Percentiles rank a stretch among this genome's conserved stretches.
These are phyloP conservation scores for Blastomyces silverae DNA, from an alignment of 2,329 filamentous ascomycete genomes.

Conservation along the genomic window DNA sequence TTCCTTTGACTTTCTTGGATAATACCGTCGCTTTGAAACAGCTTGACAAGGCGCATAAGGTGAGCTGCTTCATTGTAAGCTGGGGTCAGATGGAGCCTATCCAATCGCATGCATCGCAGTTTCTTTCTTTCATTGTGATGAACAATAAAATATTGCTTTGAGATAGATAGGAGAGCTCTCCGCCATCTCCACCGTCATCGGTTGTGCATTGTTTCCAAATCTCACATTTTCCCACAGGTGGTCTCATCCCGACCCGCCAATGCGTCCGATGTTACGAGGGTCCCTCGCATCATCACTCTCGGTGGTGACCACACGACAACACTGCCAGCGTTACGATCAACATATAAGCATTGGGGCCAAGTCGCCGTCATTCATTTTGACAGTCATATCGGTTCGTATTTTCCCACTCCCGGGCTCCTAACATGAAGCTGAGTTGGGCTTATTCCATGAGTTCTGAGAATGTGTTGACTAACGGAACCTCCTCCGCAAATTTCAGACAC, in stretches of 20 bases:
- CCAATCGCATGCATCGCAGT: not conserved
- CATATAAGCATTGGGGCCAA: conserved; percentile 56
- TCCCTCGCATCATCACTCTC: conserved; percentile 54
- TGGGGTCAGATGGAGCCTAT: not conserved
- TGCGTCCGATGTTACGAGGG: conserved; percentile 25
- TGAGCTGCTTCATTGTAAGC: conserved; percentile 45
- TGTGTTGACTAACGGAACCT: conserved; percentile 39
- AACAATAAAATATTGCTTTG: not conserved
- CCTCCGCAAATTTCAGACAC: conserved; percentile 49
- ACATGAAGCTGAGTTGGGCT: not conserved
- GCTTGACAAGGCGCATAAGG: conserved; percentile 72
- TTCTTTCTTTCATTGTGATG: not conserved
- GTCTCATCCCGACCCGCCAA: conserved; percentile 27
- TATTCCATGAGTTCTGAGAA: conserved; percentile 46
- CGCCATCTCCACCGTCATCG: not conserved
- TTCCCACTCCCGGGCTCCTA: conserved; percentile 25
- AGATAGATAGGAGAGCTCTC: not conserved
- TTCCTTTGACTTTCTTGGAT: conserved; percentile 78
- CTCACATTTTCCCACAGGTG: conserved; percentile 31
- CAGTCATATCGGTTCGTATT: conserved; percentile 53
- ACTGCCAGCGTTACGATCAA: conserved; percentile 60
- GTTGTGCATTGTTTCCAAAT: not conserved
- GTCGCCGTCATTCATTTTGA: conserved; percentile 70
- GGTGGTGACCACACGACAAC: conserved; percentile 68
- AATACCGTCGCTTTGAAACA: conserved; percentile 73